These are phyloP conservation scores for Fraxinus anomala DNA, from an alignment of 257 asterid species.

Conservation along the genomic window DNA sequence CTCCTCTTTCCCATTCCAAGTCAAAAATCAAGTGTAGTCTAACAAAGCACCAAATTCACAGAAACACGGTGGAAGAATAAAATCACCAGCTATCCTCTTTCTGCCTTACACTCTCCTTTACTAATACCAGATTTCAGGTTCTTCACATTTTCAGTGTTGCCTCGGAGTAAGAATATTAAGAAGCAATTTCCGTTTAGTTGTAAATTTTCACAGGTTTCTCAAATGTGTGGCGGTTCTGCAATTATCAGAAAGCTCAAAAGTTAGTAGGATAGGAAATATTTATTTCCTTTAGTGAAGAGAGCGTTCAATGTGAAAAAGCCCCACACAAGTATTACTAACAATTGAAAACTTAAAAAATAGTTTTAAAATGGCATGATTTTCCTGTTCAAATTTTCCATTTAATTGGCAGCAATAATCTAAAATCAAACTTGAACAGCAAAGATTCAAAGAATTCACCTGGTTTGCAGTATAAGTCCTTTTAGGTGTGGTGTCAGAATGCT, in stretches of 20 bases:
- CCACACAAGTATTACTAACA: not conserved
- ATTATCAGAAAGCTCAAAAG: constrained; percentile 21
- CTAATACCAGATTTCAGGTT: constrained; percentile 16
- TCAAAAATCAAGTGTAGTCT: constrained; percentile 12
- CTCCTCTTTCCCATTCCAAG: too few relatives aligned
- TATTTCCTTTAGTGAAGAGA: not conserved
- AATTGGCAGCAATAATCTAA: not conserved
- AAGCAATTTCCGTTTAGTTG: constrained; percentile 42
- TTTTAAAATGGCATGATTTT: not conserved
- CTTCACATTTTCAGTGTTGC: constrained; percentile 10
- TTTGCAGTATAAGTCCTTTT: constrained; percentile 69
- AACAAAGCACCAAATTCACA: constrained; percentile 24
- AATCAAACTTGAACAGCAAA: not conserved
- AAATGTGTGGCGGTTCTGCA: constrained; percentile 89
- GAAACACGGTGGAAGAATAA: not conserved
- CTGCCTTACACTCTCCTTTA: constrained; percentile 19
- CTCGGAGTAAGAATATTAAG: constrained; percentile 1
- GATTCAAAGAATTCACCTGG: constrained; percentile 52
- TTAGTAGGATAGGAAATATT: constrained; percentile 2
- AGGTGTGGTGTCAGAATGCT: constrained; percentile 88
- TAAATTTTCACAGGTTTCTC: constrained; percentile 94
- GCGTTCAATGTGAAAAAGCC: not conserved
- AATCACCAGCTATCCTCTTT: not conserved
- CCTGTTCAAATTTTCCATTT: not conserved
- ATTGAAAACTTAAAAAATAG: not conserved